phyloP scores from a whole-genome alignment of 192 early-diverging fungal genomes.

The Mycoemilia scoparia region DNA sequence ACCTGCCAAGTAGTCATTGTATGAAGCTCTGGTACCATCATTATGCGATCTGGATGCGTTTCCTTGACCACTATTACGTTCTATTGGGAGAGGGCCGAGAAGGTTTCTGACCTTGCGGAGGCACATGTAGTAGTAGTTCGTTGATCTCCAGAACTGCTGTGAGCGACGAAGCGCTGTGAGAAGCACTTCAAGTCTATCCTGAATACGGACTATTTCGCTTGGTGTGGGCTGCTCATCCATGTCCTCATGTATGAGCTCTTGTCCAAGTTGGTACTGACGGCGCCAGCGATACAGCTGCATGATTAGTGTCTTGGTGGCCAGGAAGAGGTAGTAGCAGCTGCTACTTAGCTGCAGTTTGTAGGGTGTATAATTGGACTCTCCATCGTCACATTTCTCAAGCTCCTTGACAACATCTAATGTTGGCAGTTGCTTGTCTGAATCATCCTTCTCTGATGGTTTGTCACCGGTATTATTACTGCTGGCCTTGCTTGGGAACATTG shows the following conservation, averaged over 20 bases:
- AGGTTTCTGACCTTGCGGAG: conserved; percentile 28
- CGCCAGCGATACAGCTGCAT: conserved; percentile 32
- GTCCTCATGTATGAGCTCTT: too few species aligned
- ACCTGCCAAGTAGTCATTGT: too few species aligned
- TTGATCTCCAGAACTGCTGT: conserved; percentile 26
- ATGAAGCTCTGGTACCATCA: too few species aligned
- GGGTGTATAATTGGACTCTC: conserved; percentile 8
- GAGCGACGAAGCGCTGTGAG: conserved; percentile 20
- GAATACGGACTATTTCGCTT: conserved; percentile 23
- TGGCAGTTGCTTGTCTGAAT: conserved; percentile 12
- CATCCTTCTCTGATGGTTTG: conserved; percentile 4
- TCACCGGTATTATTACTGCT: too few species aligned
- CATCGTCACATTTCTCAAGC: conserved; percentile 1
- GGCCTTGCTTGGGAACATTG: too few species aligned
- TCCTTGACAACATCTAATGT: conserved; percentile 11
- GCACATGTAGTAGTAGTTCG: conserved; percentile 27
- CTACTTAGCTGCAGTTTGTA: conserved; percentile 22
- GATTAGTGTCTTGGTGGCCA: conserved; percentile 30
- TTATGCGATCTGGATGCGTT: too few species aligned
- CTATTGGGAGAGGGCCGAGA: too few species aligned
- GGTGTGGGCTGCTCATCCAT: conserved; percentile 22
- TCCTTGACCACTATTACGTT: too few species aligned
- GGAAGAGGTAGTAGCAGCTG: conserved; percentile 25
- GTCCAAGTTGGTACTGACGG: too few species aligned
- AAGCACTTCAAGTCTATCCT: conserved; percentile 28